A percentile compares a stretch with the other conserved stretches of the same genome.
Evolutionary conservation across 2,329 filamentous ascomycete genomes (phyloP).

Genomic region (Colletotrichum liaoningense): DNA sequence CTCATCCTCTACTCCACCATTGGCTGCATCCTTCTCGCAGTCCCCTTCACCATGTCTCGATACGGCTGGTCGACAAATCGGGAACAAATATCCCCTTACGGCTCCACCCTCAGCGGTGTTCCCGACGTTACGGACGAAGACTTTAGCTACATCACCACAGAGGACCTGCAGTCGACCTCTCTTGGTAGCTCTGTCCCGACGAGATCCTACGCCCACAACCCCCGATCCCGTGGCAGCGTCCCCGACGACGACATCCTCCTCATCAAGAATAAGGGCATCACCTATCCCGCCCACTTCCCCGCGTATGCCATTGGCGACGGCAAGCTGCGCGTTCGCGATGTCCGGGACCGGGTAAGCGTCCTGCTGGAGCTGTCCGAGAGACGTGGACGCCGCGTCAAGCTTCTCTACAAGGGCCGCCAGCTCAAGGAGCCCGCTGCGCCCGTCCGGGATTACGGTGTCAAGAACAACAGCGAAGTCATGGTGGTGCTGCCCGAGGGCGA

Average conservation of each 20-base stretch:
- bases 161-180: slow-evolving; percentile 69
- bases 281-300: slow-evolving; percentile 78
- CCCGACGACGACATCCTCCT: slow-evolving; percentile 77
- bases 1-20: slow-evolving; percentile 62
- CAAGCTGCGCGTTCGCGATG: slow-evolving; percentile 73
- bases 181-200: slow-evolving; percentile 48
- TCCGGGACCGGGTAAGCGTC: slow-evolving; percentile 74
- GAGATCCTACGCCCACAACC: slow-evolving; percentile 51
- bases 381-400: slow-evolving; percentile 66
- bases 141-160: slow-evolving; percentile 85
- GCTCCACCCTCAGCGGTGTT: slow-evolving; percentile 56
- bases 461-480: slow-evolving; percentile 71
- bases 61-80: slow-evolving; percentile 62
- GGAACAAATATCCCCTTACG: slow-evolving; percentile 64
- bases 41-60: slow-evolving; percentile 65
- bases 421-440: slow-evolving; percentile 72
- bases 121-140: slow-evolving; percentile 80
- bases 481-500: slow-evolving; percentile 57
- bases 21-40: slow-evolving; percentile 59
- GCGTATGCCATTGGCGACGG: slow-evolving; percentile 81
- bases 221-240: slow-evolving; percentile 48
- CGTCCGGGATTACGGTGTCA: slow-evolving; percentile 71
- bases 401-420: slow-evolving; percentile 79
- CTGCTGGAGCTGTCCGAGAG: slow-evolving; percentile 72
- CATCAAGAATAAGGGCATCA: slow-evolving; percentile 74